A percentile compares a stretch with the other conserved stretches of the same genome.
These are phyloP conservation scores for Colletotrichum sidae DNA, from an alignment of 2,329 filamentous ascomycete genomes.

Conservation along the genomic window DNA sequence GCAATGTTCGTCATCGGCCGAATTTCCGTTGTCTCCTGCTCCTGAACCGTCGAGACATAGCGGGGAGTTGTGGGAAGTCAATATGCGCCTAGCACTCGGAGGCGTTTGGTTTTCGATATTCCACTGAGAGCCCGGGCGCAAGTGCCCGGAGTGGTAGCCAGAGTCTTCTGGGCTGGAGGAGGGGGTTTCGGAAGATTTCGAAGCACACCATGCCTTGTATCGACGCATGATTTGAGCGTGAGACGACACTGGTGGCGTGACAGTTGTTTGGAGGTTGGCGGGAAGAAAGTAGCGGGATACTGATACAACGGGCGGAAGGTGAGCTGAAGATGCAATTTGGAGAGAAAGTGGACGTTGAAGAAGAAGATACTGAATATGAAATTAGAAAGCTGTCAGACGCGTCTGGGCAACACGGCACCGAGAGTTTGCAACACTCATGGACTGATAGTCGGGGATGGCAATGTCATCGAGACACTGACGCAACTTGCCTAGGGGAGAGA, in stretches of 20 bases:
- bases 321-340: no score
- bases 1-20: constrained; percentile 5
- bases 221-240: constrained; percentile 1
- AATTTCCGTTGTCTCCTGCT: constrained; percentile 9
- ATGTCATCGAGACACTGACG: constrained; percentile 8
- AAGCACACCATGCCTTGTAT: no score
- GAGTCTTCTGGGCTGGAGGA: constrained; percentile 1
- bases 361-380: not conserved
- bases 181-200: not conserved
- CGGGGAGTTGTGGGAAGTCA: constrained; percentile 10
- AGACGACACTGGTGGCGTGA: no score
- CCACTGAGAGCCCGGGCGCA: not conserved
- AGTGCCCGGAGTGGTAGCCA: not conserved
- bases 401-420: not conserved
- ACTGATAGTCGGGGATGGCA: constrained; percentile 2
- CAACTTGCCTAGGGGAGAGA: constrained; percentile 8
- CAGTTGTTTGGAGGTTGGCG: no score
- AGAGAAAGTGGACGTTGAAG: no score
- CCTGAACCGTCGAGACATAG: constrained; percentile 31
- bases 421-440: constrained; percentile 7
- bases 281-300: no score
- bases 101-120: constrained; percentile 3
- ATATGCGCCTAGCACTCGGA: not conserved
- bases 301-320: no score
- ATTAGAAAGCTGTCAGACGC: not conserved